Percentiles rank a stretch among this genome's conserved stretches.
Conservation (phyloP, 202 grass and related monocot species). For the Schoenoplectus triqueter region DNA sequence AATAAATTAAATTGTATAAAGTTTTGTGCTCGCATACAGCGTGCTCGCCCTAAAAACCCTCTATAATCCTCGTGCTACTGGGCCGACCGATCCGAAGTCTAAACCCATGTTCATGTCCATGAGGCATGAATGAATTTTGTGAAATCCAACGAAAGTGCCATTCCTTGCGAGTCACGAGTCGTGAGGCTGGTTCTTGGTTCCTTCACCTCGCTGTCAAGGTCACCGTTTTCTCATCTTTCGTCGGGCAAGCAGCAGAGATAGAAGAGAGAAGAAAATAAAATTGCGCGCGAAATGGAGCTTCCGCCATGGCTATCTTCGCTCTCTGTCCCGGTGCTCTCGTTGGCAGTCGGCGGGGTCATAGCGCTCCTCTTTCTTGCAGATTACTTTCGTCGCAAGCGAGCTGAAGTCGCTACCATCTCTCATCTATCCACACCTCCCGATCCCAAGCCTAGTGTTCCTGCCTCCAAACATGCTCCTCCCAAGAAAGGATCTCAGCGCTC, state of each 20-base stretch:
- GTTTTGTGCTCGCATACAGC: too few species aligned
- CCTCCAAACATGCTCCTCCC: slow-evolving; percentile 39
- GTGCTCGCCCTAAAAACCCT: too few species aligned
- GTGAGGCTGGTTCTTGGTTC: too few species aligned
- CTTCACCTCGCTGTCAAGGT: too few species aligned
- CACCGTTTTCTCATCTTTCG: too few species aligned
- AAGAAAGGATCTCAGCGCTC: slow-evolving; percentile 48
- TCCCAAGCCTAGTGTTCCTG: slow-evolving; percentile 39
- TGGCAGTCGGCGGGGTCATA: slow-evolving; percentile 64
- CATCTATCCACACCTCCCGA: slow-evolving; percentile 15
- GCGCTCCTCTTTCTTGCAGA: slow-evolving; percentile 76
- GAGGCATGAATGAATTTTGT: too few species aligned
- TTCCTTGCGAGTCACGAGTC: too few species aligned
- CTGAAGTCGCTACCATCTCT: slow-evolving; percentile 59
- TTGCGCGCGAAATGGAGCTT: slow-evolving; percentile 30
- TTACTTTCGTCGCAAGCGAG: slow-evolving; percentile 90
- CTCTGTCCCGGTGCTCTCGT: slow-evolving; percentile 61
- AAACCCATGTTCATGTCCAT: too few species aligned
- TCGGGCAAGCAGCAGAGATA: background rate
- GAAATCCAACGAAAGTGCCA: too few species aligned
- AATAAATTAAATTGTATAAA: too few species aligned
- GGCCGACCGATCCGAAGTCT: too few species aligned
- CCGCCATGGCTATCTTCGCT: slow-evolving; percentile 22
- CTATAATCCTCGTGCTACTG: too few species aligned
- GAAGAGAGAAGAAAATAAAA: background rate